Evolutionary conservation across 345 rosid species (phyloP).

Genomic region (Laguncularia racemosa): DNA sequence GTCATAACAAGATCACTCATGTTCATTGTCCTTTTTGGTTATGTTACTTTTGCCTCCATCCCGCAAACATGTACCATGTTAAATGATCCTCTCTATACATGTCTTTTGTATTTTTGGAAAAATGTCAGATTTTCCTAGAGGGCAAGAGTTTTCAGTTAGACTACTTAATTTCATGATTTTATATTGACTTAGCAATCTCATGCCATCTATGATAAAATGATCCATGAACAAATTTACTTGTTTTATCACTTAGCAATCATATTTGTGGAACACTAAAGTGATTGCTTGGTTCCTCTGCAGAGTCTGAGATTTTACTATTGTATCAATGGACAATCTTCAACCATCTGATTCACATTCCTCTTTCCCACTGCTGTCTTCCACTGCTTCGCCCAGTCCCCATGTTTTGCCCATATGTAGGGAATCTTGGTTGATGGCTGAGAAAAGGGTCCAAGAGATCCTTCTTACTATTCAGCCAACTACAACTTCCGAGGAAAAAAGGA

Average conservation of each 20-base stretch:
- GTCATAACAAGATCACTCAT: no score
- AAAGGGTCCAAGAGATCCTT: slow-evolving; percentile 68
- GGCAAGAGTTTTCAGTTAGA: no score
- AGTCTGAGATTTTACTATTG: slow-evolving; percentile 21
- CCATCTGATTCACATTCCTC: slow-evolving; percentile 25
- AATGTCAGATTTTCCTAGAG: no score
- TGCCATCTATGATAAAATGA: no score
- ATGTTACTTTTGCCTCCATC: no score
- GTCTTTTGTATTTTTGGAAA: no score
- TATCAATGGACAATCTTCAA: slow-evolving; percentile 49
- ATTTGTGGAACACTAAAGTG: background rate
- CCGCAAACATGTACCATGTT: background rate
- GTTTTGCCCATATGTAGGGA: slow-evolving; percentile 44
- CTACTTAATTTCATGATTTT: no score
- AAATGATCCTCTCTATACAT: background rate
- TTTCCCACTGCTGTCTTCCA: slow-evolving; percentile 10
- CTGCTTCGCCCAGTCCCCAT: slow-evolving; percentile 24
- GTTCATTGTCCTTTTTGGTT: no score
- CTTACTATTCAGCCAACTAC: slow-evolving; percentile 50
- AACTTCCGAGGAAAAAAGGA: slow-evolving; percentile 61
- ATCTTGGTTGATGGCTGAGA: slow-evolving; percentile 66
- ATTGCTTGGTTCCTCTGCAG: slow-evolving; percentile 11
- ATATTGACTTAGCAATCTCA: no score
- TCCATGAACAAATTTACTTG: no score
- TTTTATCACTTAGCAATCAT: no score